Evolutionary conservation across 192 early-diverging fungal genomes (phyloP).

Genomic region (Borealophlyctis nickersoniae): DNA sequence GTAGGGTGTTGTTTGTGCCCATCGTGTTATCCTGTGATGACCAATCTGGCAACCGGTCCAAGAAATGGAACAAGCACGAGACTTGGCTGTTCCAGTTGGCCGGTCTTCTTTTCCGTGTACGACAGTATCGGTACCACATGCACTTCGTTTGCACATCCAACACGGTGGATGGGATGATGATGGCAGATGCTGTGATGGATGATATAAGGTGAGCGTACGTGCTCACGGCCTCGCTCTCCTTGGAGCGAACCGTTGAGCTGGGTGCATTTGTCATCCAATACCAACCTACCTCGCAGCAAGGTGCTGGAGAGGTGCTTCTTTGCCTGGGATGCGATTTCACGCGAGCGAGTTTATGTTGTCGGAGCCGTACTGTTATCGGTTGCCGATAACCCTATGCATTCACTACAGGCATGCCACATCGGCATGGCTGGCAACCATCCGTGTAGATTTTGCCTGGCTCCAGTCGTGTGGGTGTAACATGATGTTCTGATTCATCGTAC

Average conservation of each 20-base stretch:
- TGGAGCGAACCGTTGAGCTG: too few relatives aligned
- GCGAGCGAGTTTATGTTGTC: not conserved
- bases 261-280: too few relatives aligned
- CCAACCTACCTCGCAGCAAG: too few relatives aligned
- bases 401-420: not conserved
- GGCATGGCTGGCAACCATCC: conserved; percentile 1
- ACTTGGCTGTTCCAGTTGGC: conserved; percentile 21
- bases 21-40: conserved; percentile 26
- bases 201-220: too few relatives aligned
- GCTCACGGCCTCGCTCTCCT: too few relatives aligned
- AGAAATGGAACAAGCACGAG: conserved; percentile 31
- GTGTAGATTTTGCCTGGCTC: conserved; percentile 2
- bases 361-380: not conserved
- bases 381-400: conserved; percentile 9
- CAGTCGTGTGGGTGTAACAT: too few relatives aligned
- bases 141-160: conserved; percentile 23
- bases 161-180: too few relatives aligned
- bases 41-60: conserved; percentile 25
- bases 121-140: conserved; percentile 16
- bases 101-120: conserved; percentile 21
- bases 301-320: not conserved
- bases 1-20: conserved; percentile 11
- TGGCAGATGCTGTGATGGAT: too few relatives aligned
- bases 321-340: not conserved
- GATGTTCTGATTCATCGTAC: too few relatives aligned